Evolutionary conservation across 306 rosid genomes (phyloP).

Genomic region (Cucurbita moschata): DNA sequence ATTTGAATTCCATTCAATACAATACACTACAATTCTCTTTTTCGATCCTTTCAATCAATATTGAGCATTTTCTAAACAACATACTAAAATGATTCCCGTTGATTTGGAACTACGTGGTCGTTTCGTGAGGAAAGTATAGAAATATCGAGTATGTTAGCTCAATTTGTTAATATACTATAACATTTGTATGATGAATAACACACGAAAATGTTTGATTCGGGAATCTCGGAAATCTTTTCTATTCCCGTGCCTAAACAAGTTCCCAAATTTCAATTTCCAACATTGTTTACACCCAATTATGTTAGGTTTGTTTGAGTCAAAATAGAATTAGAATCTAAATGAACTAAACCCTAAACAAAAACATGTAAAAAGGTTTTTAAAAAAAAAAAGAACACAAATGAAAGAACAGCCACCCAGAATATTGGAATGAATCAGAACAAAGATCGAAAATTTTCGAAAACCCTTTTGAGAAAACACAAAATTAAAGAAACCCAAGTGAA

Average conservation of each 20-base stretch:
- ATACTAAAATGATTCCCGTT: too few relatives aligned
- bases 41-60: too few relatives aligned
- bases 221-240: slow-evolving; percentile 5
- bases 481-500: neutral
- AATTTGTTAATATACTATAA: too few relatives aligned
- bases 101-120: too few relatives aligned
- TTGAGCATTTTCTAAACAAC: too few relatives aligned
- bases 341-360: neutral
- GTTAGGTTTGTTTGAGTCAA: too few relatives aligned
- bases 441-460: neutral
- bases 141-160: too few relatives aligned
- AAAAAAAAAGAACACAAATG: neutral
- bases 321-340: neutral
- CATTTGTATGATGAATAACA: neutral
- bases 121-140: too few relatives aligned
- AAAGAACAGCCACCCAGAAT: neutral
- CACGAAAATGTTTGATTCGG: neutral
- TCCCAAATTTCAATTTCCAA: slow-evolving; percentile 3
- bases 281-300: neutral
- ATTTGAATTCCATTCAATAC: neutral
- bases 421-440: neutral
- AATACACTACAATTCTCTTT: too few relatives aligned
- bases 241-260: neutral
- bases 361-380: neutral
- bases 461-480: neutral